phyloP scores from a whole-genome alignment of 768 basidiomycete species.

The Peribolospora kevripleyi region DNA sequence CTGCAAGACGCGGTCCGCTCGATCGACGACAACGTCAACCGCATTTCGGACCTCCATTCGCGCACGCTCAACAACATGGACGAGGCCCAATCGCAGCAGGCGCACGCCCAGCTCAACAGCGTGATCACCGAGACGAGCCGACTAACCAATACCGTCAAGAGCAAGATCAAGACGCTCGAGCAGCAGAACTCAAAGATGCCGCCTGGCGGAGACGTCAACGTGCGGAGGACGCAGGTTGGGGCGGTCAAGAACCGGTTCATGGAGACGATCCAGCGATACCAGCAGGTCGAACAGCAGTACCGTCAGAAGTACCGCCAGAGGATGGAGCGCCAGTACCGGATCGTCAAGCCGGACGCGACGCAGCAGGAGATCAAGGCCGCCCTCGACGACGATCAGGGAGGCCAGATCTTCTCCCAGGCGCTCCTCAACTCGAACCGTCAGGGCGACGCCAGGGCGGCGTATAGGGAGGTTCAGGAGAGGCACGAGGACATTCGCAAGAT shows the following conservation, averaged over 20 bases:
- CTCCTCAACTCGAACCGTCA: conserved; percentile 54
- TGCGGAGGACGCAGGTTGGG: conserved; percentile 18
- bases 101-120: conserved; percentile 10
- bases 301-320: conserved; percentile 25
- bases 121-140: conserved; percentile 13
- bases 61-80: conserved; percentile 17
- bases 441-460: conserved; percentile 55
- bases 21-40: conserved; percentile 12
- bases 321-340: conserved; percentile 26
- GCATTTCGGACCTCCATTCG: conserved; percentile 17
- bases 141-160: conserved; percentile 20
- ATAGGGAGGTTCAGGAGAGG: conserved; percentile 66
- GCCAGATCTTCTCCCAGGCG: conserved; percentile 13
- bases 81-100: conserved; percentile 6
- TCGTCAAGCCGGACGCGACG: conserved; percentile 17
- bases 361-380: conserved; percentile 13
- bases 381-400: conserved; percentile 9
- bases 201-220: conserved; percentile 12
- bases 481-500: conserved; percentile 66
- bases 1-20: conserved; percentile 11
- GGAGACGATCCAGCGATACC: conserved; percentile 23
- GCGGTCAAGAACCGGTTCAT: conserved; percentile 24
- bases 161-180: conserved; percentile 21
- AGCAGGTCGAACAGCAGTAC: conserved; percentile 24
- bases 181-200: conserved; percentile 21